phyloP scores from a whole-genome alignment of 345 rosid genomes.

The Mangifera indica region DNA sequence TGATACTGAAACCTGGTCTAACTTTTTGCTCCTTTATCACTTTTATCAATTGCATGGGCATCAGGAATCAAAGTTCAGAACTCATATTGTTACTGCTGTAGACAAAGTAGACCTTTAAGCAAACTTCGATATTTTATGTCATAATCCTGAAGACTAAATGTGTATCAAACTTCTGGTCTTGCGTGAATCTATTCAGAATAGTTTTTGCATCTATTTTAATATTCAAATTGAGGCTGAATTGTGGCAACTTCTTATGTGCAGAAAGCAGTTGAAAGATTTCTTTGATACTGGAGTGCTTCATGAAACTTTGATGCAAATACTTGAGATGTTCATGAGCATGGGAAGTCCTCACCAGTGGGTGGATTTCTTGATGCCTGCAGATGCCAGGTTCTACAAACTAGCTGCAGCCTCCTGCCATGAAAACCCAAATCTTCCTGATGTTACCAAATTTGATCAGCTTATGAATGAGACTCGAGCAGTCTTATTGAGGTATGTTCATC shows the following conservation, averaged over 20 bases:
- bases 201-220: not conserved
- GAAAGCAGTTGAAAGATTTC: conserved; percentile 73
- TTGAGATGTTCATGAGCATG: conserved; percentile 70
- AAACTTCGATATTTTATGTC: not conserved
- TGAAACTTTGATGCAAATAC: conserved; percentile 64
- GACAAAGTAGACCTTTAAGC: not conserved
- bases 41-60: not conserved
- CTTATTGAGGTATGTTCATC: conserved; percentile 58
- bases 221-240: not conserved
- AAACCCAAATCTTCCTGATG: conserved; percentile 28
- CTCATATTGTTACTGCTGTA: not conserved
- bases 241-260: conserved; percentile 35
- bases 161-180: no score
- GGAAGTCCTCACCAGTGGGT: conserved; percentile 79
- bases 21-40: not conserved
- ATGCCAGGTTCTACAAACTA: conserved; percentile 34
- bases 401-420: conserved; percentile 34
- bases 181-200: not conserved
- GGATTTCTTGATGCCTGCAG: conserved; percentile 72
- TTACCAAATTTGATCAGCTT: conserved; percentile 67
- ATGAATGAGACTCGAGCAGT: conserved; percentile 78
- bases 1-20: conserved; percentile 3
- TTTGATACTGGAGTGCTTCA: conserved; percentile 47
- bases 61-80: not conserved
- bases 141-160: no score